These are phyloP conservation scores for Phylloporus sp. DNA, from an alignment of 768 basidiomycete genomes.

Conservation along the genomic window DNA sequence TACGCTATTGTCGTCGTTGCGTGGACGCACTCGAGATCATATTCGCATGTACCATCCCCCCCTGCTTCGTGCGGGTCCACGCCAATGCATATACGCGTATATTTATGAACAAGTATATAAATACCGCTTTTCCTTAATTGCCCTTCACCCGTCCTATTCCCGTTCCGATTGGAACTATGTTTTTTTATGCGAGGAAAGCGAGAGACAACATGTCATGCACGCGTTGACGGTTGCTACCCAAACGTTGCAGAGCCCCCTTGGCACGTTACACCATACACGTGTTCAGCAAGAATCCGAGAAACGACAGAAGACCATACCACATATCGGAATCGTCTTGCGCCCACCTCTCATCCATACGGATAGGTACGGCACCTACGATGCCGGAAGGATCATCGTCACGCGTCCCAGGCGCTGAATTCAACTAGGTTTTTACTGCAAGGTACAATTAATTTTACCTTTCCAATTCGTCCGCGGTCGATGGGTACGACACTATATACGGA, in stretches of 20 bases:
- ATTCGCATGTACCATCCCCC: constrained; percentile 4
- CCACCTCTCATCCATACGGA: constrained; percentile 1
- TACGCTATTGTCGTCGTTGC: background rate
- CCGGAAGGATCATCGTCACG: constrained; percentile 17
- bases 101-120: constrained; percentile 10
- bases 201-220: background rate
- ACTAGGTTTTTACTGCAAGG: background rate
- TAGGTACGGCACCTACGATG: constrained; percentile 3
- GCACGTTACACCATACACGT: constrained; percentile 1
- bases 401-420: background rate
- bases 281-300: background rate
- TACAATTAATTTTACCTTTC: background rate
- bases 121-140: constrained; percentile 3
- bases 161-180: no score
- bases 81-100: no score
- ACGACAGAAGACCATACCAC: background rate
- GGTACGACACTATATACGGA: no score
- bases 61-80: background rate
- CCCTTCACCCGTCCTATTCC: background rate
- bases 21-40: constrained; percentile 4
- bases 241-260: background rate
- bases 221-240: background rate
- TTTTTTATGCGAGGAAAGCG: background rate
- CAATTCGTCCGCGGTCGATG: background rate
- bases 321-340: constrained; percentile 12